A percentile compares a stretch with the other conserved stretches of the same genome.
Evolutionary conservation across 257 asterid genomes (phyloP).

Genomic region (Solanum pimpinellifolium): DNA sequence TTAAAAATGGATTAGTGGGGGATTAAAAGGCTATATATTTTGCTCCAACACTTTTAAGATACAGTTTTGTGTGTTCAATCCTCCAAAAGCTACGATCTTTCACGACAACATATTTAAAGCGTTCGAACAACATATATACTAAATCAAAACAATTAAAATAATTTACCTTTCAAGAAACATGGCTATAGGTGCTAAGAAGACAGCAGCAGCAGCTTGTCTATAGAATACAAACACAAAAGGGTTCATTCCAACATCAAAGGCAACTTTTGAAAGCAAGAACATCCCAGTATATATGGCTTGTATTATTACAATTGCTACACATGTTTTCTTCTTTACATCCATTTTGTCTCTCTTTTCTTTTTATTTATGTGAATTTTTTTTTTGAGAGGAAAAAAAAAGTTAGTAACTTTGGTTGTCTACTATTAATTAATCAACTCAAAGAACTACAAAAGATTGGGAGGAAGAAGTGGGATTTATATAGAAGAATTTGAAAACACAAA

Average conservation of each 20-base stretch:
- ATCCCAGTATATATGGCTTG: conserved; percentile 58
- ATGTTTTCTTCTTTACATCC: conserved; percentile 27
- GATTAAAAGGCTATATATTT: neutral
- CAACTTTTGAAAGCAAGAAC: conserved; percentile 72
- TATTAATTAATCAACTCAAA: neutral
- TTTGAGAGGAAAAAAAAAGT: neutral
- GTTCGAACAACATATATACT: neutral
- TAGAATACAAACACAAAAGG: conserved; percentile 72
- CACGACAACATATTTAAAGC: neutral
- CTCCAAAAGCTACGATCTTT: neutral
- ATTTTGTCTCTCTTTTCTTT: neutral
- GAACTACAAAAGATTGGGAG: neutral
- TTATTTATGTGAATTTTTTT: too few relatives aligned
- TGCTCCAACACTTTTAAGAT: neutral
- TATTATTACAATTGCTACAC: conserved; percentile 30
- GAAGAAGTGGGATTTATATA: neutral
- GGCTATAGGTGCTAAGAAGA: conserved; percentile 64
- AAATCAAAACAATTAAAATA: neutral
- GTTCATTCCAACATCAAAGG: conserved; percentile 77
- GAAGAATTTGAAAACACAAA: neutral
- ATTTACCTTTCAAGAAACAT: conserved; percentile 41
- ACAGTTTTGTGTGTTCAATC: neutral
- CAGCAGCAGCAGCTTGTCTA: conserved; percentile 73
- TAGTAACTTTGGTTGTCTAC: neutral
- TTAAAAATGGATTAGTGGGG: too few relatives aligned